A percentile compares a stretch with the other conserved stretches of the same genome.
Evolutionary conservation across 208 protist genomes (phyloP).

Genomic region (Lotmaria passim): DNA sequence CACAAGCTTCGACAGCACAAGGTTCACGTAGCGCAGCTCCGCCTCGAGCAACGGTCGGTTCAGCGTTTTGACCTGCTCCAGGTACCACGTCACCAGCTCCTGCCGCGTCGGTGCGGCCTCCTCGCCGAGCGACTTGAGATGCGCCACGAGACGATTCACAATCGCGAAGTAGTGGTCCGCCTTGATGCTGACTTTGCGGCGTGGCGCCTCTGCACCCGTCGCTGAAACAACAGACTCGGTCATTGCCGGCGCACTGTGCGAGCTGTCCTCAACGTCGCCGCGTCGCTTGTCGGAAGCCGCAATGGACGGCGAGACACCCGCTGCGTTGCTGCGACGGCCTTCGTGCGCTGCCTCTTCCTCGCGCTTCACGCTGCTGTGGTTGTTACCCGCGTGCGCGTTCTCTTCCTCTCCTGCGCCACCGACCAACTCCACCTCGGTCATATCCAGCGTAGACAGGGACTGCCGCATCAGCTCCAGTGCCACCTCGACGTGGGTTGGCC

Average conservation of each 20-base stretch:
- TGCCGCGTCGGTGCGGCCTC: conserved; percentile 67
- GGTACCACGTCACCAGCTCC: conserved; percentile 88
- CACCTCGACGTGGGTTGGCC: conserved; percentile 76
- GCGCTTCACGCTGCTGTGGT: conserved; percentile 28
- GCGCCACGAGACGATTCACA: conserved; percentile 74
- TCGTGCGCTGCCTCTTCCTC: conserved; percentile 32
- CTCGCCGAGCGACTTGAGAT: conserved; percentile 77
- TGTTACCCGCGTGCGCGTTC: neutral
- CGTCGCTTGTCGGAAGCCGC: conserved; percentile 8
- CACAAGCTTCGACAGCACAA: conserved; percentile 79
- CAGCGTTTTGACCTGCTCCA: conserved; percentile 85
- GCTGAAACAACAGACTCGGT: conserved; percentile 7
- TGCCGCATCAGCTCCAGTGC: conserved; percentile 91
- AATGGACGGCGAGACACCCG: too few relatives aligned
- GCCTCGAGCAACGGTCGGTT: conserved; percentile 80
- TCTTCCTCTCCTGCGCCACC: conserved; percentile 37
- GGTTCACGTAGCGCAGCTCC: conserved; percentile 78
- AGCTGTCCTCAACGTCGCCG: neutral
- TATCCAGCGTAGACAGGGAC: conserved; percentile 89
- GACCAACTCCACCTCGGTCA: conserved; percentile 88
- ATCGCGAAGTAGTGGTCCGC: conserved; percentile 90
- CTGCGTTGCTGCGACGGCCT: neutral
- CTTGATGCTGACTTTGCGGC: conserved; percentile 70
- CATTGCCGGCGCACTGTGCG: conserved; percentile 7
- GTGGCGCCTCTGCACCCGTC: conserved; percentile 14